Evolutionary conservation across 1,139 yeast species (phyloP).

Genomic region (Kurtzmaniella quercitrusa): DNA sequence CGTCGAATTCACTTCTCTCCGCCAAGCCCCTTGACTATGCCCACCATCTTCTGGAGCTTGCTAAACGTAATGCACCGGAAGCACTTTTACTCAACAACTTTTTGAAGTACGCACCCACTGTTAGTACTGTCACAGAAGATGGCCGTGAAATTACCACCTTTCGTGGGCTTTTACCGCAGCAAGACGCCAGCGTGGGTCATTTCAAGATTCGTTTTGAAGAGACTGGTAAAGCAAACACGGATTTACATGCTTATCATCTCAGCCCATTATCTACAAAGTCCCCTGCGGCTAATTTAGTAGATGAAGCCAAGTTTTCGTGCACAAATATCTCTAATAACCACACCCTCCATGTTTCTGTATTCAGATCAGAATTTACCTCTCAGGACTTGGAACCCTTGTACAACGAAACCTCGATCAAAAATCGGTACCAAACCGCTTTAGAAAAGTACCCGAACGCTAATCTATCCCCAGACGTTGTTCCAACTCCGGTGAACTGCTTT

Average conservation of each 20-base stretch:
- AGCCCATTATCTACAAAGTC: slow-evolving; percentile 1
- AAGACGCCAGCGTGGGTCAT: slow-evolving; percentile 22
- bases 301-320: slow-evolving; percentile 34
- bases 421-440: slow-evolving; percentile 28
- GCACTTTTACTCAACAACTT: slow-evolving; percentile 32
- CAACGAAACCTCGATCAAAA: slow-evolving; percentile 23
- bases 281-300: slow-evolving; percentile 12
- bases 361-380: slow-evolving; percentile 25
- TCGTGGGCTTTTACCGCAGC: slow-evolving; percentile 30
- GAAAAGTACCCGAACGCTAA: slow-evolving; percentile 22
- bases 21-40: slow-evolving; percentile 35
- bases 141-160: slow-evolving; percentile 20
- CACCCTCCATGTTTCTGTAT: slow-evolving; percentile 32
- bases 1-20: slow-evolving; percentile 13
- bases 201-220: slow-evolving; percentile 31
- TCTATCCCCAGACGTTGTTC: slow-evolving; percentile 31
- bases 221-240: slow-evolving; percentile 1
- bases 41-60: slow-evolving; percentile 20
- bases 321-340: slow-evolving; percentile 24
- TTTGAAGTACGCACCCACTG: slow-evolving; percentile 28
- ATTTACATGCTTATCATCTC: background rate
- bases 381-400: slow-evolving; percentile 24
- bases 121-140: slow-evolving; percentile 18
- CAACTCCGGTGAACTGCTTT: slow-evolving; percentile 52
- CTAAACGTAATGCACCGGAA: slow-evolving; percentile 11